Base-by-base conservation (phyloP, 1,139 yeast genomes). In the Yamadazyma triangularis region DNA sequence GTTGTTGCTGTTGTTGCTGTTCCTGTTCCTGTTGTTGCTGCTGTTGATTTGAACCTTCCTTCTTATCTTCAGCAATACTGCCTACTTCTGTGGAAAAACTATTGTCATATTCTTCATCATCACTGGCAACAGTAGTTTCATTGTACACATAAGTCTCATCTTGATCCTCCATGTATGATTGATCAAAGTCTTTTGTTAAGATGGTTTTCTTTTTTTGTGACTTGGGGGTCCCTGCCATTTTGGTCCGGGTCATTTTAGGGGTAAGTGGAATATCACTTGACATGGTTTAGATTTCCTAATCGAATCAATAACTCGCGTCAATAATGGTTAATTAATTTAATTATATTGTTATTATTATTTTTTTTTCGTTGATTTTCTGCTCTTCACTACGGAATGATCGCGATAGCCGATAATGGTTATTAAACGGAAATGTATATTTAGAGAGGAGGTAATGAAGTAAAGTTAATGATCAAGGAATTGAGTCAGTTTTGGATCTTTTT, bases 161-260 rank as follows among this genome's bases (percentile, higher is more conserved):
- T 8, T 62, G 65, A 28, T 60, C 67, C 36, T 64, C 70, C 25
- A 62, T 39, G 31, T 62, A 63, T 4, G 67, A 53, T 15, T 44
- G 41, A 26, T 55, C 60, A 32, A 57, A 51, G 6, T 18, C 8
- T 15, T 45, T 41, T 28, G 46, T 48, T 20, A 56, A 40, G 25
- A 61, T 49, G 8, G 64, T 58, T 25, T 28, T 44, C 25, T 37
- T 43, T 24, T 34, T 36, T 3, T 32, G 23, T 4, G 44, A 35
- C 29, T 31, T 39, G 10, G 45, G 48, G 3, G 44, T 27, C 3
- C 10, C 15, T 2, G 31, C 24, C 5, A 20, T n/a, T 14, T 27
- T 27, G 10, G 25, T 27, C 8, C 42, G 31, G 13, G 36, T 28
- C 3, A 28, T 27, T 16, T 26, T 33, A 6, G 50, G 51, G 10